These are phyloP conservation scores for Aureobasidium sp. DNA, from an alignment of 2,329 filamentous ascomycete genomes.

Conservation along the genomic window DNA sequence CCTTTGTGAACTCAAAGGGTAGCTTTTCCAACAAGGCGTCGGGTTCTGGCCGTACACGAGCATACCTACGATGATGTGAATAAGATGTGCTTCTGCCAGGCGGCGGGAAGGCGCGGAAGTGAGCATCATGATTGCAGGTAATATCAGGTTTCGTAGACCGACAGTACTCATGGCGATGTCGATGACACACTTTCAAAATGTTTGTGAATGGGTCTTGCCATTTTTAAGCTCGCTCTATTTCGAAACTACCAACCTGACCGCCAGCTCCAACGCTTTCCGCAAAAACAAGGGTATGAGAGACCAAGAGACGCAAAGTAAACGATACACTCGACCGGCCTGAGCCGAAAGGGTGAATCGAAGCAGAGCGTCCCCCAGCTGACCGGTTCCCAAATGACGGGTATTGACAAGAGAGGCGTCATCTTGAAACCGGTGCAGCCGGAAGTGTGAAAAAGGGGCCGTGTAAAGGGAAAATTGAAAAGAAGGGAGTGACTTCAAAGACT, in stretches of 20 bases:
- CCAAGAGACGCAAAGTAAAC: not conserved
- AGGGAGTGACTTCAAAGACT: conserved; percentile 6
- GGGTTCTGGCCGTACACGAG: not conserved
- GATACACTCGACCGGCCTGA: not conserved
- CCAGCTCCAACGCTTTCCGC: conserved; percentile 12
- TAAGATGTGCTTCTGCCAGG: no score
- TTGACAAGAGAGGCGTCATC: not conserved
- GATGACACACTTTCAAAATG: not conserved
- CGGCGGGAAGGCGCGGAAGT: no score
- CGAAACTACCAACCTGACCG: conserved; percentile 2
- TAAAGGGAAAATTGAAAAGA: not conserved
- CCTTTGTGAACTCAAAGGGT: not conserved
- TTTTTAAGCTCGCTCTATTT: conserved; percentile 5
- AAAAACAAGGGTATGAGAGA: not conserved
- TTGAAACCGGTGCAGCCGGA: not conserved
- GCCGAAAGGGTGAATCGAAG: not conserved
- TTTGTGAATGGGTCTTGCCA: not conserved
- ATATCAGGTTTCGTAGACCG: no score
- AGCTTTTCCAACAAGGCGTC: not conserved
- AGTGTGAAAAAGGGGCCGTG: not conserved
- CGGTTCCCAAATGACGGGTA: not conserved
- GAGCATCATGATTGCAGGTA: no score
- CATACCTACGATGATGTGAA: not conserved
- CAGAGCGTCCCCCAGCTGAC: not conserved
- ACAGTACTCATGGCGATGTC: no score